Conservation (phyloP, 2,329 filamentous ascomycete genomes). For the Arthrobotrys conoides region DNA sequence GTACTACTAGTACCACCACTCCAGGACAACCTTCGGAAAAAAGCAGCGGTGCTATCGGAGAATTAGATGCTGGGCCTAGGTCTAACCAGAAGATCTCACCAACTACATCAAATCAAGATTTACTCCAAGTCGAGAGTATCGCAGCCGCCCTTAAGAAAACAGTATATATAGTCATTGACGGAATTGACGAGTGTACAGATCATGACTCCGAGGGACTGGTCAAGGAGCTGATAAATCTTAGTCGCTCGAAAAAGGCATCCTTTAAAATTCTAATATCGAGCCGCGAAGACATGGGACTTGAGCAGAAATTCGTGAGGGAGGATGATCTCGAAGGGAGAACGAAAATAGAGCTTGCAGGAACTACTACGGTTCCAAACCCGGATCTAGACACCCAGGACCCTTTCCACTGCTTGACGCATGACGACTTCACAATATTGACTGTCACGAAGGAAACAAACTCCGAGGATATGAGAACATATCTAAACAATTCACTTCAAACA, state of each 20-base stretch:
- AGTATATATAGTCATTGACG: neutral
- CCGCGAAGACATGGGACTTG: slow-evolving; percentile 25
- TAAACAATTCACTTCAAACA: slow-evolving; percentile 7
- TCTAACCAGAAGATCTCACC: neutral
- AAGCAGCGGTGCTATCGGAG: neutral
- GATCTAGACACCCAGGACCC: neutral
- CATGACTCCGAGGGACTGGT: neutral
- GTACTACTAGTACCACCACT: too few species aligned
- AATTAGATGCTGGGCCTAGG: too few species aligned
- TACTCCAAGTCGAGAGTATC: neutral
- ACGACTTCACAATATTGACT: slow-evolving; percentile 37
- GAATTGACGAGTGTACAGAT: neutral
- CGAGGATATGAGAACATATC: slow-evolving; percentile 48
- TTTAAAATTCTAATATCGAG: slow-evolving; percentile 46
- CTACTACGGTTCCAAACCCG: neutral
- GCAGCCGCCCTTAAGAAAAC: neutral
- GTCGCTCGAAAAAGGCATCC: slow-evolving; percentile 32
- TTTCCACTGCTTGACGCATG: neutral
- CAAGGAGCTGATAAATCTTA: slow-evolving; percentile 21
- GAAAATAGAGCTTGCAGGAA: neutral
- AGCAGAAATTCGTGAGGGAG: slow-evolving; percentile 3
- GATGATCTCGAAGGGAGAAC: neutral
- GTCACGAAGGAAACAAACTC: slow-evolving; percentile 48
- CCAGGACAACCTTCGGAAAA: neutral
- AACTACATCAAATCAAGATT: neutral